A percentile compares a stretch with the other conserved stretches of the same genome.
Conservation (phyloP, 805 yeast genomes). For the Isabelozyma rhagii region DNA sequence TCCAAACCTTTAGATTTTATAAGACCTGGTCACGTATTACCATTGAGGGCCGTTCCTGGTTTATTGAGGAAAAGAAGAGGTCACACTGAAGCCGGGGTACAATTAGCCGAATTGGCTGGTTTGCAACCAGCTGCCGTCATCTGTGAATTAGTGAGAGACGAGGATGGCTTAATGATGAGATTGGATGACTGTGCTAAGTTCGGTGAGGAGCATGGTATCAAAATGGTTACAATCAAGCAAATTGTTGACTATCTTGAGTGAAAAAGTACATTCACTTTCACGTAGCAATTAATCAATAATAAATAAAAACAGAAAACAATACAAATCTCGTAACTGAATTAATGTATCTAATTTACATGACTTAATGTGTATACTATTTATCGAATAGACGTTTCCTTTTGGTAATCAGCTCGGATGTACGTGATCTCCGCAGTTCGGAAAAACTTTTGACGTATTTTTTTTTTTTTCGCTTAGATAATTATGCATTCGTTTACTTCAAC, state of each 20-base stretch:
- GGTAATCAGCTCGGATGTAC: not conserved
- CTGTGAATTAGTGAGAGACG: slow-evolving; percentile 90
- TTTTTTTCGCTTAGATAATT: slow-evolving; percentile 24
- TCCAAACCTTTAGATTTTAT: slow-evolving; percentile 64
- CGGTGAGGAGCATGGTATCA: slow-evolving; percentile 57
- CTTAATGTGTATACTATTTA: not conserved
- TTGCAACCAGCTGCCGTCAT: slow-evolving; percentile 85
- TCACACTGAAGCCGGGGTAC: slow-evolving; percentile 97
- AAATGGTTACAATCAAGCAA: slow-evolving; percentile 76
- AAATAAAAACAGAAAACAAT: too few relatives aligned
- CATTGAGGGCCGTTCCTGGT: slow-evolving; percentile 86
- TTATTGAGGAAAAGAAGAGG: slow-evolving; percentile 82
- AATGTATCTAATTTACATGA: not conserved
- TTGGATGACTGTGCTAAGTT: slow-evolving; percentile 79
- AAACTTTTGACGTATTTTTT: not conserved
- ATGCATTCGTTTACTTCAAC: slow-evolving; percentile 35
- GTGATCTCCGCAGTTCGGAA: not conserved
- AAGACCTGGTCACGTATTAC: slow-evolving; percentile 93
- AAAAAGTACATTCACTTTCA: too few relatives aligned
- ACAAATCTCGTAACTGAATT: not conserved
- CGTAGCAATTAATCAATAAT: too few relatives aligned
- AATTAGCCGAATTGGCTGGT: slow-evolving; percentile 73
- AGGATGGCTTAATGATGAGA: slow-evolving; percentile 95
- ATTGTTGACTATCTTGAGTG: slow-evolving; percentile 50
- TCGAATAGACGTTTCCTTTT: not conserved